phyloP scores from a whole-genome alignment of 768 basidiomycete species.

The Lactifluus echinatus region DNA sequence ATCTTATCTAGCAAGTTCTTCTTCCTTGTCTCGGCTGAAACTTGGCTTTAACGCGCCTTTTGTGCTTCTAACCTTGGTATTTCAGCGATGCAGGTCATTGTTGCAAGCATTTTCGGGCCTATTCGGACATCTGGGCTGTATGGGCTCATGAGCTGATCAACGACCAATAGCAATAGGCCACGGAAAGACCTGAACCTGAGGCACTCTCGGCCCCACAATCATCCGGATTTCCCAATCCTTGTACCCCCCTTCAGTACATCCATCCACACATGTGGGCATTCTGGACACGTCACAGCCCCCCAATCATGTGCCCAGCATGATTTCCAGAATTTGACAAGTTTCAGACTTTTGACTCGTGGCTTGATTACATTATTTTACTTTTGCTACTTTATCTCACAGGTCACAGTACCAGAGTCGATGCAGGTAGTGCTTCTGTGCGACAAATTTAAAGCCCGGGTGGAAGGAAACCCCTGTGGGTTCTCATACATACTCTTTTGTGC shows the following conservation, averaged over 20 bases:
- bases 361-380: no score
- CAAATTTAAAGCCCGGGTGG: no score
- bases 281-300: no score
- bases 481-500: background rate
- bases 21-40: background rate
- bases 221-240: no score
- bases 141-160: background rate
- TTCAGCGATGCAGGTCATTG: background rate
- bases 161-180: no score
- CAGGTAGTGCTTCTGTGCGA: no score
- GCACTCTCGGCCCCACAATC: no score
- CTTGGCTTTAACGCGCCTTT: background rate
- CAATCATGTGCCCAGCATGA: no score
- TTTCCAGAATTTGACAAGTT: background rate
- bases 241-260: no score
- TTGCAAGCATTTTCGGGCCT: background rate
- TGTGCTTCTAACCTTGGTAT: background rate
- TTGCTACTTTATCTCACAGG: no score
- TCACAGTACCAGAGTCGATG: background rate
- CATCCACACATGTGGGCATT: no score
- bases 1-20: background rate
- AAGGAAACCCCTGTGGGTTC: background rate
- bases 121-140: background rate
- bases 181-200: no score
- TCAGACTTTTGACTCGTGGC: background rate